Conservation (phyloP, 2,329 filamentous ascomycete species). For the Bipolaris oryzae region DNA sequence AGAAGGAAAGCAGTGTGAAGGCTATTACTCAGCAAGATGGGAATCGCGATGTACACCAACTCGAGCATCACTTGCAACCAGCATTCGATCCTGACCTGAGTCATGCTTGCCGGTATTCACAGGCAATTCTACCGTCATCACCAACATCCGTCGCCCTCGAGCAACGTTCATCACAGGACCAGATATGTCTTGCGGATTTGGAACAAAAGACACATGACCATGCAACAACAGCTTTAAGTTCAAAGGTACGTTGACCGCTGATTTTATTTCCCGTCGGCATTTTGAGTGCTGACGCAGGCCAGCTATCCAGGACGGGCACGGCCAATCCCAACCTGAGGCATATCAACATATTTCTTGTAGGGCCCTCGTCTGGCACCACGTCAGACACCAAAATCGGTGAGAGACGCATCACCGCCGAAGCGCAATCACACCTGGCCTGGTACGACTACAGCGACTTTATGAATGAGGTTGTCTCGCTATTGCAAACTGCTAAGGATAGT, state of each 20-base stretch:
- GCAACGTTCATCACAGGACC: neutral
- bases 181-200: neutral
- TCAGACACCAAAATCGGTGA: conserved; percentile 57
- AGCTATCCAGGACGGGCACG: conserved; percentile 12
- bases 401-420: conserved; percentile 25
- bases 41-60: conserved; percentile 3
- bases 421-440: conserved; percentile 20
- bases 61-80: conserved; percentile 22
- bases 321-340: conserved; percentile 43
- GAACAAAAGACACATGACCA: neutral
- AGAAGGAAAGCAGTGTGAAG: conserved; percentile 34
- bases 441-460: conserved; percentile 30
- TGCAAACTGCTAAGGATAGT: conserved; percentile 17
- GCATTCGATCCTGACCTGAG: conserved; percentile 15
- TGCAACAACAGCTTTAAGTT: neutral
- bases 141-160: neutral
- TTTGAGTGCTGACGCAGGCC: neutral
- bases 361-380: conserved; percentile 51
- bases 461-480: conserved; percentile 20
- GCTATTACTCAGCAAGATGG: conserved; percentile 14
- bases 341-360: conserved; percentile 68
- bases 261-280: neutral
- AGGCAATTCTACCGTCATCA: conserved; percentile 2
- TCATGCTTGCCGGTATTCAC: conserved; percentile 5
- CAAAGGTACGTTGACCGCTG: conserved; percentile 1